Evolutionary conservation across 306 rosid genomes (phyloP), one percentile per base, ranked within the genome.

Genomic region (Castanea crenata): DNA sequence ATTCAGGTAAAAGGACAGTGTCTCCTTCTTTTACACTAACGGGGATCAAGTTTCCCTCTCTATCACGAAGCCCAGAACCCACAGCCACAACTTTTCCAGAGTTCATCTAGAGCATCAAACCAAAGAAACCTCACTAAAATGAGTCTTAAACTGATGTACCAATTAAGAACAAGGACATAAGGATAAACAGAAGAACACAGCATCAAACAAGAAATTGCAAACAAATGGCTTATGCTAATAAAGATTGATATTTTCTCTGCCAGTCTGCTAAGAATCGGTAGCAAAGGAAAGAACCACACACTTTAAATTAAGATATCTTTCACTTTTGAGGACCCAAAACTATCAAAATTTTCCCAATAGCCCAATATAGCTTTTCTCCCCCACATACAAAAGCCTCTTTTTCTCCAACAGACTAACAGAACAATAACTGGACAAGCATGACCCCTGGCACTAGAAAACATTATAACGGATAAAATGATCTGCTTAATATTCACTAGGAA

Each of bases 1-100:
- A 90, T 75, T 92, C 92, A 59, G 93, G 94, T 69, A 92, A 83
- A 41, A 92, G 93, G 75, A 92, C 94, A 31, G 92, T 88, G 67
- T 90, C 94, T 31, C 97, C 94, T 86, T 92, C 94, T 74, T 92
- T 90, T 13, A 90, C 86, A 57, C 82, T 56, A 3, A 87, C 87
- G 14, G 93, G 94, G 55, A 87, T 77, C 52, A 79, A 29, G 44
- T 83, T 86, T 79, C 95, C 95, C 32, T 90, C 97, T 78, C 84
- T 83, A 68, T 75, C 83, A 52, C 83, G 91, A 83, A 61, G 10
- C 65, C 95, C 97, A 81, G 89, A 88, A 67, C 95, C 97, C 81
- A 87, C 88, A 5, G 90, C 87, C 82, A 87, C 74, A 75, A 92
- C 92, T 86, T 85, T 89, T 31, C 95, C 97, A 69, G 95, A 90